Conservation (phyloP, 139 green algal genomes). For the Ulvella scutata region DNA sequence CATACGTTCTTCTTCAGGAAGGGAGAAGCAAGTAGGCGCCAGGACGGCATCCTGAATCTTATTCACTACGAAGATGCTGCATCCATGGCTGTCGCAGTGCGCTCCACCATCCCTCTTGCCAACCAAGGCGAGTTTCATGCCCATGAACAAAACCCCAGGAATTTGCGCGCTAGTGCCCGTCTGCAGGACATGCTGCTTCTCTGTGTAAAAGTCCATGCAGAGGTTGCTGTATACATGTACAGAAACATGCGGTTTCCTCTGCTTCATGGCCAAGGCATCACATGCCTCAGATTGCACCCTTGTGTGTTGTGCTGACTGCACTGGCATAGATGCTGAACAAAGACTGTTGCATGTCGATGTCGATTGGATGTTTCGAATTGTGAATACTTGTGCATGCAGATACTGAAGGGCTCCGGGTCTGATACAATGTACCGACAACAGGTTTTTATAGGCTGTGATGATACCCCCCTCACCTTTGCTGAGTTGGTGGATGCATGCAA, state of each 20-base stretch:
- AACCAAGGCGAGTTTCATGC: not conserved
- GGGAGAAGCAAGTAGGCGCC: not conserved
- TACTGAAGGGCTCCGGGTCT: not conserved
- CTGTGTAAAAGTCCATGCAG: not conserved
- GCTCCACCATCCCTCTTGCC: too few relatives aligned
- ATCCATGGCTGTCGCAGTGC: slow-evolving; percentile 31
- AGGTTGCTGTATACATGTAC: not conserved
- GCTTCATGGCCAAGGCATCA: not conserved
- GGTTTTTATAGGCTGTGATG: not conserved
- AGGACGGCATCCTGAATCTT: slow-evolving; percentile 46
- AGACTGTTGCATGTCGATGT: not conserved
- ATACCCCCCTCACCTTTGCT: slow-evolving; percentile 6
- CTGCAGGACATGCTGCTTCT: slow-evolving; percentile 1
- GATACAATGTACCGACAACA: not conserved
- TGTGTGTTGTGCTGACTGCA: not conserved
- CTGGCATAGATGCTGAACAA: not conserved
- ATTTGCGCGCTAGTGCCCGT: not conserved
- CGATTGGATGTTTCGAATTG: not conserved
- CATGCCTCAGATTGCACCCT: not conserved
- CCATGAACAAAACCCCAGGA: not conserved
- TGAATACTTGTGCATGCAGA: not conserved
- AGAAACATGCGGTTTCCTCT: slow-evolving; percentile 3
- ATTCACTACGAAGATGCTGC: slow-evolving; percentile 98
- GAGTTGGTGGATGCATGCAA: slow-evolving; percentile 37
- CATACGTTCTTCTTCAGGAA: slow-evolving; percentile 86